Conservation (phyloP, 441 rosid species). For the Kokia cookei region DNA sequence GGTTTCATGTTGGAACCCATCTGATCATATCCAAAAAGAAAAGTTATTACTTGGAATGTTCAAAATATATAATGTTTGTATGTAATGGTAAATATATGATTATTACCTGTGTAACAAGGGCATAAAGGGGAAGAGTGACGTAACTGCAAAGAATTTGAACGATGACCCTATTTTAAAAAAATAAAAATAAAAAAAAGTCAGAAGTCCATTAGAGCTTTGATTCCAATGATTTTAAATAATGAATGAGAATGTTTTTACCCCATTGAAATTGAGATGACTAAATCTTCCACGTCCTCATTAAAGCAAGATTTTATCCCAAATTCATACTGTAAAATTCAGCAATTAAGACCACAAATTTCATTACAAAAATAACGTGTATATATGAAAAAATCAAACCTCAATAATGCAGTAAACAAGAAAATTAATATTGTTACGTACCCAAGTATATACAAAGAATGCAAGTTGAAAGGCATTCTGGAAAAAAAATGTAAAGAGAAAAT, state of each 20-base stretch:
- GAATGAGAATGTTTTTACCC: slow-evolving; percentile 26
- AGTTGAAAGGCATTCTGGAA: slow-evolving; percentile 65
- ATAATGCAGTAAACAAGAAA: background rate
- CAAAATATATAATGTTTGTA: background rate
- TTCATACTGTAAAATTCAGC: slow-evolving; percentile 33
- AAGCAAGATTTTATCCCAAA: slow-evolving; percentile 46
- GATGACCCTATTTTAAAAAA: slow-evolving; percentile 26
- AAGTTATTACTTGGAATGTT: background rate
- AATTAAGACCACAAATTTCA: background rate
- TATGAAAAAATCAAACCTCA: background rate
- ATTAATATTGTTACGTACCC: slow-evolving; percentile 21
- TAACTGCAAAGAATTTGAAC: slow-evolving; percentile 64
- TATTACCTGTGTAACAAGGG: slow-evolving; percentile 51
- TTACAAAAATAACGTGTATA: background rate
- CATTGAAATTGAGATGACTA: slow-evolving; percentile 36
- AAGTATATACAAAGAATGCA: slow-evolving; percentile 63
- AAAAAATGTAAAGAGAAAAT: background rate
- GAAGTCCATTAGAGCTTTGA: background rate
- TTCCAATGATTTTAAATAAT: background rate
- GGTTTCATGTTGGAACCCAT: slow-evolving; percentile 72
- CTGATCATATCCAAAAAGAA: slow-evolving; percentile 15
- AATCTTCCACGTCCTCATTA: slow-evolving; percentile 27
- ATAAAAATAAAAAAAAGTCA: background rate
- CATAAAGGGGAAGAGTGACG: slow-evolving; percentile 44
- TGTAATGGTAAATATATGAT: too few species aligned